phyloP scores from a whole-genome alignment of 305 asterid species.

The Vinca major region DNA sequence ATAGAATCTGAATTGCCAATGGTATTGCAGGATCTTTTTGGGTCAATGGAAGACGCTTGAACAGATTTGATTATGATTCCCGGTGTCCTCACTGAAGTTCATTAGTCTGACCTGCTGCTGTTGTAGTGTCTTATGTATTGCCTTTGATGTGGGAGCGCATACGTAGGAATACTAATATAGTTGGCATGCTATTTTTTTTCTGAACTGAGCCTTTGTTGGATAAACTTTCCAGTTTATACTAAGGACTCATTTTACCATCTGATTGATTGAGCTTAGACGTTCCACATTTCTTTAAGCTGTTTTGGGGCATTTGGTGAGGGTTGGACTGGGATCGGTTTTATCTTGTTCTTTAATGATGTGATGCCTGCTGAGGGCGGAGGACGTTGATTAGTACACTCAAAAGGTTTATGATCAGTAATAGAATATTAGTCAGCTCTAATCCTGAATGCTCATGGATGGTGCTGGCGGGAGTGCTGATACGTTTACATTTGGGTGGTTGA shows the following conservation, averaged over 20 bases:
- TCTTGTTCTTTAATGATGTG: conserved; percentile 12
- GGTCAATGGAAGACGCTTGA: conserved; percentile 42
- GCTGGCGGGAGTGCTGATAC: conserved; percentile 7
- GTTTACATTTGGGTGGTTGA: conserved; percentile 1
- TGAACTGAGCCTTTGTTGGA: conserved; percentile 12
- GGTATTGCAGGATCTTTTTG: conserved; percentile 52
- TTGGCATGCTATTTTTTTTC: conserved; percentile 8
- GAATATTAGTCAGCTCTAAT: not conserved
- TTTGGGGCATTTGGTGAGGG: conserved; percentile 9
- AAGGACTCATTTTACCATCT: conserved; percentile 11
- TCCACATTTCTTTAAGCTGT: conserved; percentile 5
- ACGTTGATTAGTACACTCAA: not conserved
- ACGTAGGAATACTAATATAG: conserved; percentile 21
- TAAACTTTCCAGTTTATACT: conserved; percentile 12
- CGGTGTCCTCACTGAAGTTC: conserved; percentile 37
- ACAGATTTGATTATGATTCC: conserved; percentile 44
- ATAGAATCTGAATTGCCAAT: conserved; percentile 40
- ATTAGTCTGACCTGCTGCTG: conserved; percentile 41
- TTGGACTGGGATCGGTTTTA: conserved; percentile 7
- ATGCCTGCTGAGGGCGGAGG: conserved; percentile 15
- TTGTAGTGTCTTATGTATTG: conserved; percentile 27
- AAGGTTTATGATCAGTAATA: conserved; percentile 7
- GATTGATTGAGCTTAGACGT: not conserved
- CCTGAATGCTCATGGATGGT: conserved; percentile 4
- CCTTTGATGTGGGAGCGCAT: conserved; percentile 34